These are phyloP conservation scores for Ceratocystis destructans DNA, from an alignment of 2,329 filamentous ascomycete species.

Conservation along the genomic window DNA sequence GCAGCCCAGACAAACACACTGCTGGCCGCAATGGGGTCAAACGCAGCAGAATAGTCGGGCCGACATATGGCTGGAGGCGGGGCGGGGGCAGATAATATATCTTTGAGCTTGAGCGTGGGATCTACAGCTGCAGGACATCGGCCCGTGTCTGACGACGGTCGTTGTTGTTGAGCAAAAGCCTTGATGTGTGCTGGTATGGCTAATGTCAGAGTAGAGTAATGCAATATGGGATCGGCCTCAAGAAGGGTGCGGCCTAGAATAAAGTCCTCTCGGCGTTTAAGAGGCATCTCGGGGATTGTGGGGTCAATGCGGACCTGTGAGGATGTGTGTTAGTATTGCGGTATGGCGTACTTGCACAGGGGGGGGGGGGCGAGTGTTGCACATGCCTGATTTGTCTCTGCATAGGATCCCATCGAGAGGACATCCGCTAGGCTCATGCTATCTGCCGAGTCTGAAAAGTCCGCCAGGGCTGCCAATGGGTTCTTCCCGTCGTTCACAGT, in stretches of 20 bases:
- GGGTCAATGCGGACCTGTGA: constrained; percentile 44
- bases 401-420: constrained; percentile 37
- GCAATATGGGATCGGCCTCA: constrained; percentile 30
- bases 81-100: constrained; percentile 22
- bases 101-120: constrained; percentile 23
- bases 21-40: constrained; percentile 44
- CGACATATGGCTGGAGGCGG: constrained; percentile 19
- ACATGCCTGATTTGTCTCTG: constrained; percentile 28
- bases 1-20: constrained; percentile 12
- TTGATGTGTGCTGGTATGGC: constrained; percentile 10
- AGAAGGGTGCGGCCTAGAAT: constrained; percentile 36
- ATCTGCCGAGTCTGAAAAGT: constrained; percentile 42
- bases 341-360: not conserved
- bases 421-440: constrained; percentile 54
- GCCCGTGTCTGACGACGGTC: too few relatives aligned
- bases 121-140: constrained; percentile 21
- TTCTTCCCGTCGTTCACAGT: constrained; percentile 22
- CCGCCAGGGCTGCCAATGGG: constrained; percentile 29
- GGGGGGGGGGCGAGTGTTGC: too few relatives aligned
- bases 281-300: constrained; percentile 43
- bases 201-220: constrained; percentile 22
- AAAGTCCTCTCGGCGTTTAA: constrained; percentile 37
- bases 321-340: constrained; percentile 16
- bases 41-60: constrained; percentile 31
- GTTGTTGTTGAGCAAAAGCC: not conserved